phyloP scores from a whole-genome alignment of 441 rosid genomes.

The Aleurites moluccanus region DNA sequence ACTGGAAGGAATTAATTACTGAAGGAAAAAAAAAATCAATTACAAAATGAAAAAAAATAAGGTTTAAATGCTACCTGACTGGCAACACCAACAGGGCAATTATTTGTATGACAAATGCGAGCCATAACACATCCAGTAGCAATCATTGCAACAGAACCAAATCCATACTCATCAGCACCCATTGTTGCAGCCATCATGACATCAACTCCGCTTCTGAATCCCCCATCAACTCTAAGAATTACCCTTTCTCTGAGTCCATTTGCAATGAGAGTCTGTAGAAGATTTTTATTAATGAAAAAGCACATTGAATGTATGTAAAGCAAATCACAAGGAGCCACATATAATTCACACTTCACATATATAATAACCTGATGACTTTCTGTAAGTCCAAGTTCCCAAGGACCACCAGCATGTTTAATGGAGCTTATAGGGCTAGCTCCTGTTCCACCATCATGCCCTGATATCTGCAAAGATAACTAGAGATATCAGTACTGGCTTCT shows the following conservation, averaged over 20 bases:
- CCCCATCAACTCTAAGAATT: slow-evolving; percentile 94
- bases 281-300: slow-evolving; percentile 23
- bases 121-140: slow-evolving; percentile 99
- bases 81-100: slow-evolving; percentile 98
- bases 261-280: slow-evolving; percentile 76
- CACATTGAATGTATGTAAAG: slow-evolving; percentile 10
- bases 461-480: slow-evolving; percentile 57
- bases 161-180: slow-evolving; percentile 99
- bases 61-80: slow-evolving; percentile 68
- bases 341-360: slow-evolving; percentile 24
- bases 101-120: slow-evolving; percentile 98
- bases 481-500: slow-evolving; percentile 13
- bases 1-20: slow-evolving; percentile 20
- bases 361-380: slow-evolving; percentile 85
- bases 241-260: slow-evolving; percentile 99
- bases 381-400: slow-evolving; percentile 98
- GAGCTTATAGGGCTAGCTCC: slow-evolving; percentile 99
- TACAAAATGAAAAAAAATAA: slow-evolving; percentile 14
- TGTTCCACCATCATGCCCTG: slow-evolving; percentile 99
- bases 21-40: slow-evolving; percentile 11
- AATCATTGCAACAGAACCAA: slow-evolving; percentile 99
- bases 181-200: slow-evolving; percentile 97
- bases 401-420: slow-evolving; percentile 99
- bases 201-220: slow-evolving; percentile 94
- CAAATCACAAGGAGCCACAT: slow-evolving; percentile 15